Conservation (phyloP, 2,329 filamentous ascomycete genomes). For the Aspergillus viridinutans region DNA sequence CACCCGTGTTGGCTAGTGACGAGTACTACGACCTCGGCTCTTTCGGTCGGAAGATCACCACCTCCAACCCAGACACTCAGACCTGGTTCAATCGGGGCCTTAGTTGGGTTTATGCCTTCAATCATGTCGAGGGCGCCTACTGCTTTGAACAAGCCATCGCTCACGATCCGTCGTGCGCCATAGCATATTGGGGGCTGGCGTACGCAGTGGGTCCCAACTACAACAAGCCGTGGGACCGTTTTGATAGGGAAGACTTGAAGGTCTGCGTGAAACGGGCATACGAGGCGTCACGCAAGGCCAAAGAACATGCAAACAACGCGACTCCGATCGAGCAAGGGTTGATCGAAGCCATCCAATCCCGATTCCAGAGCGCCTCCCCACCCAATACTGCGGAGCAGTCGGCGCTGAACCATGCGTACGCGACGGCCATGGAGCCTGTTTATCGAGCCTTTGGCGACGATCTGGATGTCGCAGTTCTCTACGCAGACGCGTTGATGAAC, state of each 20-base stretch:
- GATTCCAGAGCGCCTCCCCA: conserved; percentile 52
- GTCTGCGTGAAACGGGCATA: conserved; percentile 48
- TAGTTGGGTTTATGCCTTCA: conserved; percentile 38
- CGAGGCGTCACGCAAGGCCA: conserved; percentile 43
- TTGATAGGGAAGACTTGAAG: conserved; percentile 40
- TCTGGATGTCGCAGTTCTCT: conserved; percentile 59
- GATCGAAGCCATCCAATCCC: conserved; percentile 55
- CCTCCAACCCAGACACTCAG: conserved; percentile 27
- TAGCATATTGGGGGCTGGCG: conserved; percentile 49
- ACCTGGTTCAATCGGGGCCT: conserved; percentile 38
- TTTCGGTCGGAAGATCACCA: conserved; percentile 34
- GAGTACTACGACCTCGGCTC: conserved; percentile 33
- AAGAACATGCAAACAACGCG: conserved; percentile 30
- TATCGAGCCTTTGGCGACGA: conserved; percentile 51
- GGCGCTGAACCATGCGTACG: conserved; percentile 51
- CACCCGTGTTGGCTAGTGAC: background rate
- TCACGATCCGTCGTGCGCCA: conserved; percentile 40
- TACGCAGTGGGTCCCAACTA: conserved; percentile 51
- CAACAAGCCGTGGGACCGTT: conserved; percentile 51
- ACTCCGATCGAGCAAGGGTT: conserved; percentile 57
- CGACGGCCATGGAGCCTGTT: conserved; percentile 54
- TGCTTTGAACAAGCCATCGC: conserved; percentile 45
- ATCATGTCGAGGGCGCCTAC: conserved; percentile 32
- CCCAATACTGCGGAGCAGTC: conserved; percentile 48
- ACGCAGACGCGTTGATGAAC: conserved; percentile 63